Evolutionary conservation across 2,329 filamentous ascomycete species (phyloP), one percentile per base, ranked within the genome.

Genomic region (Penicillium expansum): DNA sequence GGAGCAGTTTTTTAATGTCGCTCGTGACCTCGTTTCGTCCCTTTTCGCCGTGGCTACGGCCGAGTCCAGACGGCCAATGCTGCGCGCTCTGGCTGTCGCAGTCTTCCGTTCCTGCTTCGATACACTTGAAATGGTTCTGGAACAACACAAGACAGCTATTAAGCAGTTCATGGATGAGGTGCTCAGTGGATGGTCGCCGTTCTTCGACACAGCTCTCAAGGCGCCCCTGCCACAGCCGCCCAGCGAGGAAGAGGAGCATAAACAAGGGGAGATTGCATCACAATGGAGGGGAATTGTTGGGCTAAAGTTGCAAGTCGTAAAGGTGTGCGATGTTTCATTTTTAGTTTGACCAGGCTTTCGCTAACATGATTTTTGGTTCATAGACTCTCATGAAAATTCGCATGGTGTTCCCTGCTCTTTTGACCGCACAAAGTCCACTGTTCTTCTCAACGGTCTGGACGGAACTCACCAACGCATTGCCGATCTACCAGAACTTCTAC

Each of bases 41-140:
- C 84, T 97, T 32, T 94, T 91, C 72, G 84, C 90, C 66, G 88
- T 96, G 37, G 91, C 92, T 14, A 82, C 90, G 55, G 90, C 90
- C 71, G 84, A 89, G 57, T 82, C 82, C 59, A 86, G 90, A 66
- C 92, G 90, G 70, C 82, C 89, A 10, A 85, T 86, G 58, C 80
- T 96, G 57, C 85, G 94, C 59, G 91, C 92, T 30, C 80, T 97
- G 64, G 90, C 94, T 38, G 88, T 97, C 41, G 91, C 89, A 39
- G 90, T 97, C 56, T 96, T 97, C 80, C 85, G 91, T 56, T 86
- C 86, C 48, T 96, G 91, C 76, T 96, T 99, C 73, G 92, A 97
- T 71, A 90, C 94, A 55, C 85, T 99, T 78, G 92, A 97, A 76
- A 96, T 97, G 85, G 90, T 97, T 63, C 89, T 96, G 80, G 92